A percentile compares a stretch with the other conserved stretches of the same genome.
Evolutionary conservation across 805 yeast genomes (phyloP).

Genomic region (Kazachstania martiniae): DNA sequence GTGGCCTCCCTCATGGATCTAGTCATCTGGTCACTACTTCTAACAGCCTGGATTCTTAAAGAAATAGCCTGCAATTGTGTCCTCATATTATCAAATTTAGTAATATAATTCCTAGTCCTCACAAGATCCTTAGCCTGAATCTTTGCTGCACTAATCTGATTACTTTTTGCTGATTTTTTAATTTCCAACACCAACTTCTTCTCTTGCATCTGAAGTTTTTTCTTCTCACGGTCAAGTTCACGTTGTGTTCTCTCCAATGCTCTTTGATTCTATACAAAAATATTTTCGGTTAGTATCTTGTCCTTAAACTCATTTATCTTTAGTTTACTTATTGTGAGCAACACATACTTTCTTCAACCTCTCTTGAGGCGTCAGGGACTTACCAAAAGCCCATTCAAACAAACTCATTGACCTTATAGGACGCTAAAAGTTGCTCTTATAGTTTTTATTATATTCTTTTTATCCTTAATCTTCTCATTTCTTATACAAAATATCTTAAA

Average conservation of each 20-base stretch:
- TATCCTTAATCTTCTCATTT: too few relatives aligned
- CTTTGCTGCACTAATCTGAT: conserved; percentile 81
- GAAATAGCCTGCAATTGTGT: conserved; percentile 94
- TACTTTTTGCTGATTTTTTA: conserved; percentile 82
- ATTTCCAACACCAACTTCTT: conserved; percentile 78
- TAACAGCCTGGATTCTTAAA: conserved; percentile 78
- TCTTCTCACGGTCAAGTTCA: conserved; percentile 80
- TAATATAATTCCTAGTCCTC: conserved; percentile 69
- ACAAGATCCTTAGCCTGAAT: conserved; percentile 93
- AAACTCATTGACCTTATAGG: conserved; percentile 35
- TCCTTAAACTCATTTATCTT: neutral
- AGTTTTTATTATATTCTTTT: too few relatives aligned
- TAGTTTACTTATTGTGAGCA: too few relatives aligned
- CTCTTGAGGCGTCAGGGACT: conserved; percentile 89
- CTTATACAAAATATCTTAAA: too few relatives aligned
- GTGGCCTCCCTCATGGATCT: conserved; percentile 92
- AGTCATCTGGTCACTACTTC: conserved; percentile 93
- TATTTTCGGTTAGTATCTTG: neutral
- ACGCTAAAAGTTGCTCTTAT: neutral
- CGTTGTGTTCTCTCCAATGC: conserved; percentile 91
- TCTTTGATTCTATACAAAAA: conserved; percentile 58
- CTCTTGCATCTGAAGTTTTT: conserved; percentile 82
- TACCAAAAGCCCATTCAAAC: conserved; percentile 94
- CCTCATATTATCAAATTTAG: conserved; percentile 85
- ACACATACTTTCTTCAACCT: conserved; percentile 57